Evolutionary conservation across 768 basidiomycete genomes (phyloP).

Genomic region (Holtermannia corniformis): DNA sequence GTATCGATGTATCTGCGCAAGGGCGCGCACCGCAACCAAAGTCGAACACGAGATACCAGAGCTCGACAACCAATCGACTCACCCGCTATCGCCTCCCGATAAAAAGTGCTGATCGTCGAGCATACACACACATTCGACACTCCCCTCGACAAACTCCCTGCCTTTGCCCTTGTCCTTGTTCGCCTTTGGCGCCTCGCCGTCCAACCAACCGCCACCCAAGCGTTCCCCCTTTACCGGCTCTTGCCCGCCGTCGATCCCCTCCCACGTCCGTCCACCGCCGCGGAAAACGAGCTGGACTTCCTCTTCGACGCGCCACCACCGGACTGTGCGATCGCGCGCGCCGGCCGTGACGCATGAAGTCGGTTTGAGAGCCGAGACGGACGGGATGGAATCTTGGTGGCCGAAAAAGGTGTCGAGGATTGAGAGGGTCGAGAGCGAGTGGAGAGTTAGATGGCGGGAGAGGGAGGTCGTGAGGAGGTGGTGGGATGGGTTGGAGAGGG

Average conservation of each 20-base stretch:
- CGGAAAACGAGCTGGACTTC: conserved; percentile 93
- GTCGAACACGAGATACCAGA: conserved; percentile 3
- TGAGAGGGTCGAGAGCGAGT: conserved; percentile 57
- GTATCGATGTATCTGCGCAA: neutral
- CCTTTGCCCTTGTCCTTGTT: conserved; percentile 42
- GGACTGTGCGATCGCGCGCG: conserved; percentile 76
- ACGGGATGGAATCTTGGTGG: conserved; percentile 79
- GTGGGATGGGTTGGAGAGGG: conserved; percentile 54
- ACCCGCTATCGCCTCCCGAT: conserved; percentile 95
- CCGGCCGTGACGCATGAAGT: conserved; percentile 83
- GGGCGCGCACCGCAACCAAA: neutral
- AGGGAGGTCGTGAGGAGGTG: conserved; percentile 70
- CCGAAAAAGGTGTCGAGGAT: conserved; percentile 96
- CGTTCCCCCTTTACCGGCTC: conserved; percentile 56
- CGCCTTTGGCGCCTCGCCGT: conserved; percentile 39
- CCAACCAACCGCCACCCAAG: conserved; percentile 35
- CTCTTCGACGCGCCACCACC: conserved; percentile 95
- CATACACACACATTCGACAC: conserved; percentile 86
- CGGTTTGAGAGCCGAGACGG: conserved; percentile 67
- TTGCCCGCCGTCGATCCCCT: conserved; percentile 56
- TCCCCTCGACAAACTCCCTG: conserved; percentile 68
- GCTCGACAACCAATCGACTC: conserved; percentile 42
- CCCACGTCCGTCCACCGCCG: conserved; percentile 71
- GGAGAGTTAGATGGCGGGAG: conserved; percentile 56
- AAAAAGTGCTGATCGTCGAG: conserved; percentile 88